Base-by-base conservation (phyloP, 257 asterid species). In the Parsonsia alboflavescens region DNA sequence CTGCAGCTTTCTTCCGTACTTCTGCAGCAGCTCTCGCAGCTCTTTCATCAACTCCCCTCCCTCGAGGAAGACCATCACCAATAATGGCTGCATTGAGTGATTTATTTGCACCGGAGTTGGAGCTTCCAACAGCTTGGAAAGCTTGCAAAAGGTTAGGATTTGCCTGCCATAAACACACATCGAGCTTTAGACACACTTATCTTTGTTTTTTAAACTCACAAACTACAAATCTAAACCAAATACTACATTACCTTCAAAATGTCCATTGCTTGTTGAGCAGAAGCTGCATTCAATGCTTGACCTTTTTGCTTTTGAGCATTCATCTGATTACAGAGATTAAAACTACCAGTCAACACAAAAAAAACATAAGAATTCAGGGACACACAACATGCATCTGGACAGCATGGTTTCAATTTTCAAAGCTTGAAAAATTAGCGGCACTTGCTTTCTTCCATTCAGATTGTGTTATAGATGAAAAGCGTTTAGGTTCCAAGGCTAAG, bases 271-370 rank as follows among this genome's bases (percentile, higher is more conserved):
- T 90, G 88, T 49, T 90, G 93, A 22, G 97, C 87, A 74, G 97
- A 89, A 78, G 89, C 83, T 44, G 93, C 78, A 75, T 88, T 72
- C 80, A 89, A 74, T 82, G 91, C 83, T 87, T 89, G 93, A 57
- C 96, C 96, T 81, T 88, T 89, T 88, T 92, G 94, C 89, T 90
- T 95, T 76, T 94, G 97, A 19, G 96, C 96, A 80, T 86, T 90
- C 83, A 82, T 78, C 99, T 90, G 85, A 62, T 59, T 48, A 79
- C 57, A 68, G 5, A 33, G 17, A 74, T 68, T 30, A 36, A 22
- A 57, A 10, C 45, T 28, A 68, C 30, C 19, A 65, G 52, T 65
- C 30, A 9, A 26, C 61, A 58, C 30, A 69, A 53, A 80, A 33
- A 33, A 33, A 21, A 7, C 10, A 70, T 3, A 45, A 21, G 57